Conservation (phyloP, 2,329 filamentous ascomycete genomes). For the Penicillium sp. region DNA sequence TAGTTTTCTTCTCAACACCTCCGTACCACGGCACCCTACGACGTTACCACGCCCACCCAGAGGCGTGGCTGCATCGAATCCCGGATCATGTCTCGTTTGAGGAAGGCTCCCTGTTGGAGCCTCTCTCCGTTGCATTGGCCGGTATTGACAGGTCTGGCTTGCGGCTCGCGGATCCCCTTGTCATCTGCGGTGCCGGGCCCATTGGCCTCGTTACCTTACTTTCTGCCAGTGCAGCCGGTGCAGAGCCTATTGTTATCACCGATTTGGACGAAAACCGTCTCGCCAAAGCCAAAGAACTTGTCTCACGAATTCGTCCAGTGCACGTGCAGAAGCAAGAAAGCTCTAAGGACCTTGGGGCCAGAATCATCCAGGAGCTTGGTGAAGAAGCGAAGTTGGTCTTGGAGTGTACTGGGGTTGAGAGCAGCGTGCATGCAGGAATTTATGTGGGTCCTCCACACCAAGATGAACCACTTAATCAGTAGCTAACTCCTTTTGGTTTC, state of each 20-base stretch:
- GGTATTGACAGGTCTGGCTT: constrained; percentile 79
- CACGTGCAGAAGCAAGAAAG: too few species aligned
- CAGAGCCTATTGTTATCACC: constrained; percentile 82
- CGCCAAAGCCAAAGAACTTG: constrained; percentile 27
- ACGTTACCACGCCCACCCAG: too few species aligned
- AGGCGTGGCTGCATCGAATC: constrained; percentile 57
- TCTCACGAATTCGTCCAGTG: too few species aligned
- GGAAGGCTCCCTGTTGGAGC: constrained; percentile 82
- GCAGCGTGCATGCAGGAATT: constrained; percentile 61
- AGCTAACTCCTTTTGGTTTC: constrained; percentile 45
- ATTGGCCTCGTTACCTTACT: constrained; percentile 84
- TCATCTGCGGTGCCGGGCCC: constrained; percentile 85
- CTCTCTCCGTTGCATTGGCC: constrained; percentile 78
- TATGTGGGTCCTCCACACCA: too few species aligned
- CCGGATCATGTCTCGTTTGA: constrained; percentile 77
- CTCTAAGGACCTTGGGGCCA: too few species aligned
- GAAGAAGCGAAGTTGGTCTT: constrained; percentile 62
- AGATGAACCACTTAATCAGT: too few species aligned
- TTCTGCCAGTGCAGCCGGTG: constrained; percentile 77
- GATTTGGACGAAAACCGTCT: constrained; percentile 84
- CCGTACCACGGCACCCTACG: too few species aligned
- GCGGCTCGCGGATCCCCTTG: constrained; percentile 74
- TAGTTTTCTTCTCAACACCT: too few species aligned
- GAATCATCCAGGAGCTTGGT: constrained; percentile 55
- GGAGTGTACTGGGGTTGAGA: constrained; percentile 90